Evolutionary conservation across 2,329 filamentous ascomycete species (phyloP).

Genomic region (Ascochyta viciae-villosae): DNA sequence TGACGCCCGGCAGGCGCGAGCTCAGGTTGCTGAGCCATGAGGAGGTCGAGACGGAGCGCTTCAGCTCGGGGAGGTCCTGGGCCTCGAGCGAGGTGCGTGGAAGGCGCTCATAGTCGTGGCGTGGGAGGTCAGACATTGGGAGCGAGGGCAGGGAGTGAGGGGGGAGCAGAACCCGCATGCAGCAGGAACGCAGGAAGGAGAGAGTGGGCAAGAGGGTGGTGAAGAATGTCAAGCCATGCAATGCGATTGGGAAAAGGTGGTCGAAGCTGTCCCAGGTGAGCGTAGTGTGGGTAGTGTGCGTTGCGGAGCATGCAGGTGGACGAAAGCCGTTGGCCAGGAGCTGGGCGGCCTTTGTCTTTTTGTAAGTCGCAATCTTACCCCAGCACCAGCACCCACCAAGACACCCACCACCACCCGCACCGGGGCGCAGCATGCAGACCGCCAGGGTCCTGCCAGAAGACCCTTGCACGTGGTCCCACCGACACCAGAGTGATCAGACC

Average conservation of each 20-base stretch:
- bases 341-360: conserved; percentile 1
- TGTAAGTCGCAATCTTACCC: conserved; percentile 17
- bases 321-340: not conserved
- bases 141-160: conserved; percentile 3
- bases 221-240: not conserved
- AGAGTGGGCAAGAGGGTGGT: not conserved
- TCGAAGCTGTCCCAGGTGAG: not conserved
- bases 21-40: conserved; percentile 38
- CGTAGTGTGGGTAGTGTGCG: not conserved
- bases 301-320: not conserved
- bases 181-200: conserved; percentile 1
- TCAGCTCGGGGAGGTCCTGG: conserved; percentile 23
- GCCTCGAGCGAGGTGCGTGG: conserved; percentile 40
- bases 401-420: not conserved
- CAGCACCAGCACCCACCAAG: conserved; percentile 1
- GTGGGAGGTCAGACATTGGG: conserved; percentile 27
- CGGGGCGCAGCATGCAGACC: conserved; percentile 6
- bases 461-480: conserved; percentile 10
- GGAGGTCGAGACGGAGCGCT: conserved; percentile 18
- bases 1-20: conserved; percentile 29
- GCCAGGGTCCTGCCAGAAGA: conserved; percentile 6
- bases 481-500: conserved; percentile 3
- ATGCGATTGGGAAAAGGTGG: not conserved
- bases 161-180: conserved; percentile 10
- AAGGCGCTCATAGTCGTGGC: conserved; percentile 45